phyloP scores from a whole-genome alignment of 208 protist genomes.

The Herpetomonas tarakana region DNA sequence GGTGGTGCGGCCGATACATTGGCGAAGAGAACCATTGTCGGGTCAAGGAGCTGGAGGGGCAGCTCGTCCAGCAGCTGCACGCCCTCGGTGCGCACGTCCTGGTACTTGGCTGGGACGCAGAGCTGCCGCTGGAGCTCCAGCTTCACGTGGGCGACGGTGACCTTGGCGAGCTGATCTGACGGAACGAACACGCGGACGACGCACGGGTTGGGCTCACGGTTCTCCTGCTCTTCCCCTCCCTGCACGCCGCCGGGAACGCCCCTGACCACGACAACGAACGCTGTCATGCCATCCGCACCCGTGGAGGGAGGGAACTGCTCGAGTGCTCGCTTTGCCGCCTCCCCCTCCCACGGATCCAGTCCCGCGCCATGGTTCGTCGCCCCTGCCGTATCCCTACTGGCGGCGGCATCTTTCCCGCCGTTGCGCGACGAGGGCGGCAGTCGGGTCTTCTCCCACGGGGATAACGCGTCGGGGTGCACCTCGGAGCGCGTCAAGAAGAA shows the following conservation, averaged over 20 bases:
- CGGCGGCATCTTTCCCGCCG: too few species aligned
- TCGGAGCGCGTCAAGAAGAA: too few species aligned
- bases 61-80: slow-evolving; percentile 41
- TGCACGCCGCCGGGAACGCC: not conserved
- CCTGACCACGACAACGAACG: not conserved
- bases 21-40: not conserved
- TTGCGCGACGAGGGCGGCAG: too few species aligned
- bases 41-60: slow-evolving; percentile 31
- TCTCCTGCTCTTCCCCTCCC: too few species aligned
- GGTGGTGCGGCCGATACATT: not conserved
- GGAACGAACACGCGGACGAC: slow-evolving; percentile 29
- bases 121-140: slow-evolving; percentile 35
- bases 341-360: not conserved
- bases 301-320: not conserved
- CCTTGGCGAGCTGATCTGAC: not conserved
- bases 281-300: not conserved
- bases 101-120: slow-evolving; percentile 20
- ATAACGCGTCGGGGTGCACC: too few species aligned
- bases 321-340: not conserved
- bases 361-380: too few species aligned
- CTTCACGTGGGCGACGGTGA: slow-evolving; percentile 46
- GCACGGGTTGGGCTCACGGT: slow-evolving; percentile 4
- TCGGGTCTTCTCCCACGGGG: too few species aligned
- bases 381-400: too few species aligned
- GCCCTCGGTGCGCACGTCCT: slow-evolving; percentile 27